Evolutionary conservation across 495 filamentous ascomycete genomes (phyloP).

Genomic region (Platismatia glauca): DNA sequence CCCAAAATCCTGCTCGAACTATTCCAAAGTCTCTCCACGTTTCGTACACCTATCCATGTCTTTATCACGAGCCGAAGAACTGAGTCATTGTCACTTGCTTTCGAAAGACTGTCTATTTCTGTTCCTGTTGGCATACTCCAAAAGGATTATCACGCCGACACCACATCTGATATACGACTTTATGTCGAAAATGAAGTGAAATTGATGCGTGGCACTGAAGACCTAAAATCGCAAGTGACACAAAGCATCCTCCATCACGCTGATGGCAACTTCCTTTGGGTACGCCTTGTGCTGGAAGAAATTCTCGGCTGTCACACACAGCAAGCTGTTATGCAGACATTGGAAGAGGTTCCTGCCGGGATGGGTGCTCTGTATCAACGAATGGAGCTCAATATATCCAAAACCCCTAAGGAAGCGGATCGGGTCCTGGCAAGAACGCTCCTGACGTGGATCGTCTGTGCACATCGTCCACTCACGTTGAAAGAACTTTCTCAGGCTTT

Average conservation of each 20-base stretch:
- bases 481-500: slow-evolving; percentile 29
- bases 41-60: background rate
- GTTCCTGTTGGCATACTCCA: background rate
- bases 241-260: slow-evolving; percentile 16
- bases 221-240: background rate
- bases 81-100: background rate
- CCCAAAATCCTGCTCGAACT: slow-evolving; percentile 17
- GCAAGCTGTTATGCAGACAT: slow-evolving; percentile 24
- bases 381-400: slow-evolving; percentile 21
- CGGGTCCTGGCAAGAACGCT: slow-evolving; percentile 25
- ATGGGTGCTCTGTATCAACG: slow-evolving; percentile 32
- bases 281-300: slow-evolving; percentile 28
- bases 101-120: background rate
- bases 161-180: background rate
- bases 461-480: slow-evolving; percentile 25
- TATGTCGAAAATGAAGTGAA: background rate
- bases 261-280: slow-evolving; percentile 33
- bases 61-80: background rate
- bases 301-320: slow-evolving; percentile 24
- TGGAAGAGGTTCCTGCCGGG: slow-evolving; percentile 31
- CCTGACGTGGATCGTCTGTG: slow-evolving; percentile 29
- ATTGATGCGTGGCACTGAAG: background rate
- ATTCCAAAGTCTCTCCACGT: background rate
- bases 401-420: slow-evolving; percentile 16
- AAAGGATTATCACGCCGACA: background rate